phyloP scores from a whole-genome alignment of 257 asterid species.

The Catharanthus roseus region DNA sequence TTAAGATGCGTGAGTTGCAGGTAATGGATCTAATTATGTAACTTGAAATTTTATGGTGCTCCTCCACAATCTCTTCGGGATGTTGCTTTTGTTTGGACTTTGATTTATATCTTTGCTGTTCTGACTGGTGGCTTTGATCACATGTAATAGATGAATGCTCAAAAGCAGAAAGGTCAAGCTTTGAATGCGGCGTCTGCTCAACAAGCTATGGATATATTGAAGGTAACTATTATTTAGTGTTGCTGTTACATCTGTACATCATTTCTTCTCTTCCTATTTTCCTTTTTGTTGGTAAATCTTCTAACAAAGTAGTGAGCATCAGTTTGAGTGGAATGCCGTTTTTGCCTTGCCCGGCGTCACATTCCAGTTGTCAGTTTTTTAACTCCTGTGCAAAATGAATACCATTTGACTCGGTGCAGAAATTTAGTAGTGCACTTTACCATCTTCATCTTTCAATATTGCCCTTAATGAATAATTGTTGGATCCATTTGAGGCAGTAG shows the following conservation, averaged over 20 bases:
- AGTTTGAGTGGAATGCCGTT: neutral
- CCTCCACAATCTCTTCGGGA: too few relatives aligned
- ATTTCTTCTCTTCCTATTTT: neutral
- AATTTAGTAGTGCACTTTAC: neutral
- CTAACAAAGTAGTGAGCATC: neutral
- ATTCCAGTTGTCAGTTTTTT: neutral
- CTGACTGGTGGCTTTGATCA: neutral
- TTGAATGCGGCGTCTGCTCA: conserved; percentile 64
- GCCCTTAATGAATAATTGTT: neutral
- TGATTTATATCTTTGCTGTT: neutral
- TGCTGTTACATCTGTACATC: neutral
- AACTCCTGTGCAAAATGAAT: neutral
- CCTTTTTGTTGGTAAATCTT: neutral
- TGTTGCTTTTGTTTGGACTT: too few relatives aligned
- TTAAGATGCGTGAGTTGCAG: conserved; percentile 82
- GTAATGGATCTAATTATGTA: conserved; percentile 27
- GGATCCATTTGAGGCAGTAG: neutral
- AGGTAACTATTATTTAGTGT: conserved; percentile 37
- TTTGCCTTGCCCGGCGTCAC: neutral
- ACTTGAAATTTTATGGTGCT: neutral
- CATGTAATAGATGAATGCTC: conserved; percentile 58
- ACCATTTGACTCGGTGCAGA: neutral
- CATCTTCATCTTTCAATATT: neutral
- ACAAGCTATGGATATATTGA: conserved; percentile 71
- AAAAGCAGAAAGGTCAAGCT: conserved; percentile 86